Percentiles rank a stretch among this genome's conserved stretches.
Conservation (phyloP, 768 basidiomycete species). For the Hypholoma sublateritium region DNA sequence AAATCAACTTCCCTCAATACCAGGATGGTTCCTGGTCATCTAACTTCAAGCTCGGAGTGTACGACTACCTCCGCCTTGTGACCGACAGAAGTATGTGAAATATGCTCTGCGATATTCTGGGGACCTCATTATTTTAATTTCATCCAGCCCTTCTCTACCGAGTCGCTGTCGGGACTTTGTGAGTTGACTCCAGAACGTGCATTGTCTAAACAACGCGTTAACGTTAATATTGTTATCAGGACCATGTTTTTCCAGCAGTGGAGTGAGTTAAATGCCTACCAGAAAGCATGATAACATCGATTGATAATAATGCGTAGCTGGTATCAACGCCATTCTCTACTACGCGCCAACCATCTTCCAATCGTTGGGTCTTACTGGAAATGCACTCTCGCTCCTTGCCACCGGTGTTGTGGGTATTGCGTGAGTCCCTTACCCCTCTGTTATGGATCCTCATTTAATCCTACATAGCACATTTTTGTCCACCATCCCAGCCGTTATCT, state of each 20-base stretch:
- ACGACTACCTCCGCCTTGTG: conserved; percentile 63
- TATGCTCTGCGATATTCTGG: neutral
- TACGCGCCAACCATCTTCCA: conserved; percentile 75
- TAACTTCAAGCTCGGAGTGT: conserved; percentile 59
- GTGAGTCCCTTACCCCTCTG: conserved; percentile 35
- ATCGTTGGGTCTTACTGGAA: conserved; percentile 58
- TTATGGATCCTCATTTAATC: neutral
- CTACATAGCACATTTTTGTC: conserved; percentile 63
- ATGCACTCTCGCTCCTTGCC: conserved; percentile 50
- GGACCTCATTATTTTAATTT: neutral
- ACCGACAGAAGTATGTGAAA: conserved; percentile 39
- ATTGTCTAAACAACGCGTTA: neutral
- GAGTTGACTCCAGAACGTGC: conserved; percentile 16
- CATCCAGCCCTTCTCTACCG: conserved; percentile 56
- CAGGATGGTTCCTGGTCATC: conserved; percentile 61
- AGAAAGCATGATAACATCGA: too few relatives aligned
- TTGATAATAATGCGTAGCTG: conserved; percentile 29
- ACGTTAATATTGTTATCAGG: conserved; percentile 23
- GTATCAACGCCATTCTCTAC: conserved; percentile 74
- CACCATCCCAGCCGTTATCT: conserved; percentile 81
- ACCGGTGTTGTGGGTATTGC: conserved; percentile 79
- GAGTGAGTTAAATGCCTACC: conserved; percentile 37
- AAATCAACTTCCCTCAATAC: conserved; percentile 55
- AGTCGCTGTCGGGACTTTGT: conserved; percentile 60
- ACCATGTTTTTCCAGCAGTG: conserved; percentile 85